These are phyloP conservation scores for Bipolaris gigantea DNA, from an alignment of 2,329 filamentous ascomycete genomes.

Conservation along the genomic window DNA sequence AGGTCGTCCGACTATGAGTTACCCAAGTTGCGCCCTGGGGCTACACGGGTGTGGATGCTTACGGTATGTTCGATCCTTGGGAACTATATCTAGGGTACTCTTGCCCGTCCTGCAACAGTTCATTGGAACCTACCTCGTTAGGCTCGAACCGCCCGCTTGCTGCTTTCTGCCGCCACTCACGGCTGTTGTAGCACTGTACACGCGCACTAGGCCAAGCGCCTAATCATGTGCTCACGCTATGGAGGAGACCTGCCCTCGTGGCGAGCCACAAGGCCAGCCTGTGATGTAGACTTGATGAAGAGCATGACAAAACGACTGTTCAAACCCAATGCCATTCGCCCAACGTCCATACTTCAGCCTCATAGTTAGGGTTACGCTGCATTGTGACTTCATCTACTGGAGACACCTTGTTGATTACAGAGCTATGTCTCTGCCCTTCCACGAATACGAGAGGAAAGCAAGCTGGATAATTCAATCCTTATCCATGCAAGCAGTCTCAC, in stretches of 20 bases:
- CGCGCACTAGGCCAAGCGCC: constrained; percentile 19
- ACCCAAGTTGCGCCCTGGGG: too few species aligned
- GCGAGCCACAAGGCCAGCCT: not conserved
- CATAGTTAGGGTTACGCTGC: not conserved
- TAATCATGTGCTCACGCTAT: constrained; percentile 17
- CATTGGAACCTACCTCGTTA: too few species aligned
- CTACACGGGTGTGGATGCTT: too few species aligned
- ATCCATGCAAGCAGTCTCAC: not conserved
- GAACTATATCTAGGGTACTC: too few species aligned
- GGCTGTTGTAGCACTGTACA: too few species aligned
- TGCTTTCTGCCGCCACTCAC: too few species aligned
- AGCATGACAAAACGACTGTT: not conserved
- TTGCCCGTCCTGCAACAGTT: too few species aligned
- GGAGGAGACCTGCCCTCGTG: constrained; percentile 2
- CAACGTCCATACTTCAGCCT: not conserved
- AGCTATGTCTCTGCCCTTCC: not conserved
- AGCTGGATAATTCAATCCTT: not conserved
- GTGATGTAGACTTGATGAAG: not conserved
- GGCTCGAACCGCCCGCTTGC: too few species aligned
- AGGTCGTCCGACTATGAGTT: too few species aligned
- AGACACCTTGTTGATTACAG: constrained; percentile 15
- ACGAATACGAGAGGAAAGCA: not conserved
- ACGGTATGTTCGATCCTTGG: too few species aligned
- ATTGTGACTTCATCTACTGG: constrained; percentile 2
- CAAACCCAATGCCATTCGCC: too few species aligned